Evolutionary conservation across 352 stramenopile genomes (phyloP).

Genomic region (Sclerospora graminicola): DNA sequence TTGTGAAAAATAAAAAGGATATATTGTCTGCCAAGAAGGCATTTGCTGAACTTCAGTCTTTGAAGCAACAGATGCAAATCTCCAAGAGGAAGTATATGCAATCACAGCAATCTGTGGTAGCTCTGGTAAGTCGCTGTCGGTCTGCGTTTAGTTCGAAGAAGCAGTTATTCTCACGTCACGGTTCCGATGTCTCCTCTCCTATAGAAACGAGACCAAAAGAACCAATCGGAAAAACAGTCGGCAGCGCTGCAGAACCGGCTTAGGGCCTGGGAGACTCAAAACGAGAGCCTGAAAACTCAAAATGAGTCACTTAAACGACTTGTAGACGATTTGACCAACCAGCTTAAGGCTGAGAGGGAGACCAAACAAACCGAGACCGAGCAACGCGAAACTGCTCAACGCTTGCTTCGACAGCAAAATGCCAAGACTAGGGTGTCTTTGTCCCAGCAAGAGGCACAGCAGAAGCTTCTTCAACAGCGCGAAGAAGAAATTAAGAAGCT

Average conservation of each 20-base stretch:
- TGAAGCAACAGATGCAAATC: constrained; percentile 88
- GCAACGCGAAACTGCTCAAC: constrained; percentile 58
- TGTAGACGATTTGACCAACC: constrained; percentile 54
- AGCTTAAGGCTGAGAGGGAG: constrained; percentile 65
- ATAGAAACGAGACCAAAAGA: constrained; percentile 88
- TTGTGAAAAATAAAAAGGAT: constrained; percentile 80
- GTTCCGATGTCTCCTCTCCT: constrained; percentile 26
- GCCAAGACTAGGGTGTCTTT: constrained; percentile 55
- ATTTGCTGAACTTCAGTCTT: constrained; percentile 89
- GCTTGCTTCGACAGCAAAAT: constrained; percentile 50
- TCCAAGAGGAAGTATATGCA: constrained; percentile 78
- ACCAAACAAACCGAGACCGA: constrained; percentile 50
- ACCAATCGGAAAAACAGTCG: constrained; percentile 85
- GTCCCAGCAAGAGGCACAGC: constrained; percentile 54
- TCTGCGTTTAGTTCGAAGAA: constrained; percentile 22
- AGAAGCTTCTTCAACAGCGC: constrained; percentile 58
- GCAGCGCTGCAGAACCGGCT: constrained; percentile 65
- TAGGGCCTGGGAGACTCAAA: constrained; percentile 70
- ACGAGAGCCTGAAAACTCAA: constrained; percentile 45
- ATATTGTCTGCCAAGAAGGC: constrained; percentile 88
- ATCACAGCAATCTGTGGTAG: constrained; percentile 86
- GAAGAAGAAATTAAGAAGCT: constrained; percentile 79
- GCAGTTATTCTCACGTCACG: constrained; percentile 26
- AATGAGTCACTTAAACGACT: constrained; percentile 55
- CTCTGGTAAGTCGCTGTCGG: constrained; percentile 67